Evolutionary conservation across 129 eudicot species (phyloP), one percentile per base, ranked within the genome.

Genomic region (sunflower (Helianthus annuus)): DNA sequence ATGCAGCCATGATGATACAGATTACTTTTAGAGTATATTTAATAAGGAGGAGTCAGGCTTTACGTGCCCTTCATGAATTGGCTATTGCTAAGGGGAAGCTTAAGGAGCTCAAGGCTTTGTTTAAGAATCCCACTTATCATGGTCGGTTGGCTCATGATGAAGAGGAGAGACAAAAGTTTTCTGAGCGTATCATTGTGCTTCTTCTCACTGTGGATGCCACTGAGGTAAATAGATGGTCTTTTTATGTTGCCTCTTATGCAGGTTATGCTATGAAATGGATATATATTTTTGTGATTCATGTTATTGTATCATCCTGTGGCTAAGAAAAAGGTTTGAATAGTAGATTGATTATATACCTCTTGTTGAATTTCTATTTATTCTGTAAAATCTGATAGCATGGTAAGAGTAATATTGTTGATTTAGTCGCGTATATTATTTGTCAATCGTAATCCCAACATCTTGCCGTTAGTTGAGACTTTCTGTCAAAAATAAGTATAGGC

Each of bases 161-260:
- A 12, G 98, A 78, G 72, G 98, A 89, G 81, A 91, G 82, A 16
- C 98, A 89, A 76, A 87, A 67, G 86, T 93, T 93, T 74, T 32
- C 95, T 6, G 98, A 93, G 79, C 85, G 70, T 78, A 70, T 93
- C 71, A 93, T 89, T 59, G 98, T 93, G 60, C 78, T 93, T 19
- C 96, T 93, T 54, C 92, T 93, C 66, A 94, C 98, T 15, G 97
- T 94, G 71, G 98, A 94, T 73, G 93, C 96, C 80, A 90, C 90
- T 55, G 98, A 90, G 98, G 32, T 27, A 27, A 27, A 22, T 67
- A 1, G 12, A 67, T 32, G 22, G 24, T 57, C 11, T 59, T 72
- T 48, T 40, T 14, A 69, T 34, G 32, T 24, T 24, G 29, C 29
- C 2, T 24, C 29, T 24, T 24, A 24, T 24, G 29, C 2, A n/a